These are phyloP conservation scores for Thalassiosira livingstoniorum DNA, from an alignment of 352 stramenopile genomes.

Conservation along the genomic window DNA sequence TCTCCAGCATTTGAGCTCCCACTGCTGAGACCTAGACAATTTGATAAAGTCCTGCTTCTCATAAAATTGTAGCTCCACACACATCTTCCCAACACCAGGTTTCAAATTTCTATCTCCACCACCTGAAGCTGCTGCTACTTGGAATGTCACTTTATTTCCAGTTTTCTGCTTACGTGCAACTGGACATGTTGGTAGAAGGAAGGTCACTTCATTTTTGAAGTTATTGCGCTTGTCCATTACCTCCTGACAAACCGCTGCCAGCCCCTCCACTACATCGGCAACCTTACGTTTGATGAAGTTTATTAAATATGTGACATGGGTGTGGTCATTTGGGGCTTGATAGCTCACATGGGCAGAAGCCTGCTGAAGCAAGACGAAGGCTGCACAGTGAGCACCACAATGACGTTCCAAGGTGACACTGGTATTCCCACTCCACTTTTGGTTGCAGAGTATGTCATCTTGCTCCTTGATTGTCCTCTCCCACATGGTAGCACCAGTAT, in stretches of 20 bases:
- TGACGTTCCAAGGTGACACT: neutral
- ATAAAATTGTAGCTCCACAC: conserved; percentile 21
- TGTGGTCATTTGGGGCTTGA: neutral
- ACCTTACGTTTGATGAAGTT: conserved; percentile 27
- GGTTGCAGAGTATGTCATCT: neutral
- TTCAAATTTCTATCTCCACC: neutral
- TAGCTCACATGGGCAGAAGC: neutral
- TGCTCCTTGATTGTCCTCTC: neutral
- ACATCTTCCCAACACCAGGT: conserved; percentile 12
- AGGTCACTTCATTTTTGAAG: conserved; percentile 28
- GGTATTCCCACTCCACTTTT: neutral
- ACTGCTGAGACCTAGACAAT: too few species aligned
- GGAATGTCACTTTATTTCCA: neutral
- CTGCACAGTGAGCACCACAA: too few species aligned
- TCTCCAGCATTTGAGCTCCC: neutral
- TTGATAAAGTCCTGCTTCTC: too few species aligned
- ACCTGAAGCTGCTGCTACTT: neutral
- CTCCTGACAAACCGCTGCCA: conserved; percentile 13
- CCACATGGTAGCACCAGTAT: neutral
- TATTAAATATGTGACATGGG: neutral
- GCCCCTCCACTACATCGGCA: conserved; percentile 27
- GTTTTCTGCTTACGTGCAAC: conserved; percentile 17
- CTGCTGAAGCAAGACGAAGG: neutral
- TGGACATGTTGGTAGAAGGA: conserved; percentile 19
- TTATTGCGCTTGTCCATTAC: conserved; percentile 13